Evolutionary conservation across 2,329 filamentous ascomycete genomes (phyloP).

Genomic region (Pseudocercospora vitis): DNA sequence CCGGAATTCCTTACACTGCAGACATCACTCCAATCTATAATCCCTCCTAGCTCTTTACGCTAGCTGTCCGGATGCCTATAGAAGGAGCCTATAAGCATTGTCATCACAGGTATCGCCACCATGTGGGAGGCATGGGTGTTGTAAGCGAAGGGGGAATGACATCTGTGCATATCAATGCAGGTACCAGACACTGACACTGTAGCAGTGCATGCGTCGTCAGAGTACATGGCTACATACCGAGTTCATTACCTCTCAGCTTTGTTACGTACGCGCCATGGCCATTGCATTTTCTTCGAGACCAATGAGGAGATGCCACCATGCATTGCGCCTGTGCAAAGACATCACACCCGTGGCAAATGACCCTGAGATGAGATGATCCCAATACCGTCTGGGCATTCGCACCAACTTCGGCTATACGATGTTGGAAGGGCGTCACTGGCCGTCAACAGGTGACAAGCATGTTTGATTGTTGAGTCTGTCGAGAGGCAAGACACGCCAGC

Average conservation of each 20-base stretch:
- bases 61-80: not conserved
- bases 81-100: not conserved
- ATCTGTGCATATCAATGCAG: not conserved
- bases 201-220: not conserved
- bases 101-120: not conserved
- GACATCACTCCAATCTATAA: conserved; percentile 7
- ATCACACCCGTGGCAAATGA: not conserved
- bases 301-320: not conserved
- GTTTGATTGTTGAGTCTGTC: too few species aligned
- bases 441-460: too few species aligned
- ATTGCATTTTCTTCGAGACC: too few species aligned
- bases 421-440: too few species aligned
- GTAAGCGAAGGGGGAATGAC: not conserved
- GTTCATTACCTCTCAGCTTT: not conserved
- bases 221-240: too few species aligned
- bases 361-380: not conserved
- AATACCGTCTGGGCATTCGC: not conserved
- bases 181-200: not conserved
- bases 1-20: conserved; percentile 1
- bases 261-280: not conserved
- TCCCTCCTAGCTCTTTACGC: conserved; percentile 5
- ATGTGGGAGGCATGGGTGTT: not conserved
- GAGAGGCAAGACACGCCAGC: not conserved
- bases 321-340: not conserved
- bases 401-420: conserved; percentile 1